Percentiles rank a stretch among this genome's conserved stretches.
These are phyloP conservation scores for Spizellomyces sp. DNA, from an alignment of 192 early-diverging fungal genomes.

Conservation along the genomic window DNA sequence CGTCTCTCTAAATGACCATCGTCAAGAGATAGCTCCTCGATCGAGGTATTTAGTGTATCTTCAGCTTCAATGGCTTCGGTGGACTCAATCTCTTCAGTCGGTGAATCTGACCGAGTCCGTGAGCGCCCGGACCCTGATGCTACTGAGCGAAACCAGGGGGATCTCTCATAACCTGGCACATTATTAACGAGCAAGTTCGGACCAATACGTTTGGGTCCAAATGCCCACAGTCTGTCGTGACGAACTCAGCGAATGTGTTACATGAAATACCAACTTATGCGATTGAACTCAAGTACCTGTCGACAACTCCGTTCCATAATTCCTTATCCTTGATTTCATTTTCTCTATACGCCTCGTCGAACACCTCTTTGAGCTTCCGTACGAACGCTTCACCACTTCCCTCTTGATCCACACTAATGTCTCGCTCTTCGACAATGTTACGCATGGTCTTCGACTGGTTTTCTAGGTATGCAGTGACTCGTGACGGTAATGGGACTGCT, in stretches of 20 bases:
- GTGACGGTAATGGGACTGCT: constrained; percentile 69
- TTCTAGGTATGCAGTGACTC: constrained; percentile 60
- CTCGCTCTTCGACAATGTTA: constrained; percentile 51
- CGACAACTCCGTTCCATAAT: constrained; percentile 45
- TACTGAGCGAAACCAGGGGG: constrained; percentile 20
- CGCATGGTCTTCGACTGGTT: constrained; percentile 57
- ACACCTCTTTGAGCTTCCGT: constrained; percentile 38
- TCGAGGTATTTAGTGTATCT: not conserved
- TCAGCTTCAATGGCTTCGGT: not conserved
- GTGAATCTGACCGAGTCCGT: constrained; percentile 13
- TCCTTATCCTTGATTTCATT: constrained; percentile 49
- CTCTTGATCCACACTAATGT: not conserved
- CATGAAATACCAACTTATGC: too few relatives aligned
- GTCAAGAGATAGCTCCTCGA: not conserved
- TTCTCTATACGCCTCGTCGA: constrained; percentile 52
- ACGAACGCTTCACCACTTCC: constrained; percentile 35
- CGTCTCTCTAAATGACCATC: not conserved
- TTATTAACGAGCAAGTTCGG: constrained; percentile 78
- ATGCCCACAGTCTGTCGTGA: constrained; percentile 67
- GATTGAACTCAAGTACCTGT: not conserved
- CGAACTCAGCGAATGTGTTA: too few relatives aligned
- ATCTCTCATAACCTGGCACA: constrained; percentile 49
- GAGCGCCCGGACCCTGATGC: constrained; percentile 8
- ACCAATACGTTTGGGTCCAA: constrained; percentile 81
- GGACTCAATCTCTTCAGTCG: constrained; percentile 12